Evolutionary conservation across 2,329 filamentous ascomycete species (phyloP).

Genomic region (Cyphellophora europaea): DNA sequence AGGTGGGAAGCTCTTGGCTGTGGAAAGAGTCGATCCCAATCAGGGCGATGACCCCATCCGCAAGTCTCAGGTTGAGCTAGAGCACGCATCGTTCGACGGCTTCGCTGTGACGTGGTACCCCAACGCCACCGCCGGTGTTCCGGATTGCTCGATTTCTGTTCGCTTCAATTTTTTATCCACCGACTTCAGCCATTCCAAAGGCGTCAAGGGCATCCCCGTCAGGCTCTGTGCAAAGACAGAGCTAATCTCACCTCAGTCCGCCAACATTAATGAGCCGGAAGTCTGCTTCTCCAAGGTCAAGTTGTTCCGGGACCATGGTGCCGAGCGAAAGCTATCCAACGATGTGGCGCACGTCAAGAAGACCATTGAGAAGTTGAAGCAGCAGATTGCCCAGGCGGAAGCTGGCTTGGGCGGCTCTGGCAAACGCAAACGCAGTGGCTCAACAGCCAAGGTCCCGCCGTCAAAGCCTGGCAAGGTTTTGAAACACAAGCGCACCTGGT

Average conservation of each 20-base stretch:
- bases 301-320: constrained; percentile 90
- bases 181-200: constrained; percentile 97
- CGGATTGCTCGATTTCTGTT: constrained; percentile 79
- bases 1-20: constrained; percentile 83
- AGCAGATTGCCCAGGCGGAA: constrained; percentile 73
- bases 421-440: constrained; percentile 51
- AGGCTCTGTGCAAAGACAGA: constrained; percentile 87
- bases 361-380: constrained; percentile 89
- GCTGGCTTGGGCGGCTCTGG: constrained; percentile 50
- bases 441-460: constrained; percentile 30
- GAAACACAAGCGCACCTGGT: constrained; percentile 93
- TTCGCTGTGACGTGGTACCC: constrained; percentile 88
- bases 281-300: constrained; percentile 96
- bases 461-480: constrained; percentile 68
- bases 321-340: constrained; percentile 89
- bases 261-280: constrained; percentile 42
- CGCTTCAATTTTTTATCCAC: constrained; percentile 98
- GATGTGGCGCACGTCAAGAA: constrained; percentile 93
- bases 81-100: constrained; percentile 78
- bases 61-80: constrained; percentile 56
- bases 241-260: constrained; percentile 44
- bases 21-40: constrained; percentile 74
- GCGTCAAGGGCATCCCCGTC: constrained; percentile 94
- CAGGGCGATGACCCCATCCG: constrained; percentile 47
- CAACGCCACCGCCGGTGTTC: constrained; percentile 48